Conservation (phyloP, 129 eudicot genomes). For the Flaveria linearis region DNA sequence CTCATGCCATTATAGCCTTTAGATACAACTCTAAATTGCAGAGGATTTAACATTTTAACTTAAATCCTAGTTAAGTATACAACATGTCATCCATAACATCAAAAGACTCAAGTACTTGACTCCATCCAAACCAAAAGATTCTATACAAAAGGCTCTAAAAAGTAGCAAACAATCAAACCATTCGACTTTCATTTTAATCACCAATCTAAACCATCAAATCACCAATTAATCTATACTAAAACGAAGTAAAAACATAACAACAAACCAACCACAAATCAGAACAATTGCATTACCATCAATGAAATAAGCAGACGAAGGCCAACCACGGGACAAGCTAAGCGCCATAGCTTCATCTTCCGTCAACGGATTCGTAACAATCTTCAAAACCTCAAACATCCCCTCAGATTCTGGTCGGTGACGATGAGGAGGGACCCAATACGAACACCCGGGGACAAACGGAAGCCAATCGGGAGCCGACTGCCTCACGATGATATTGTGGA, state of each 20-base stretch:
- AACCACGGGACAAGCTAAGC: constrained; percentile 37
- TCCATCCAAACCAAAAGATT: not conserved
- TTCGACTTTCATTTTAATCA: not conserved
- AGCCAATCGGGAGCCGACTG: constrained; percentile 66
- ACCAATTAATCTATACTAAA: no score
- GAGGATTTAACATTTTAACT: not conserved
- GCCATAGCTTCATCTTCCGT: constrained; percentile 40
- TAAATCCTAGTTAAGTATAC: not conserved
- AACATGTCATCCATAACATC: not conserved
- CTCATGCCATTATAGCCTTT: not conserved
- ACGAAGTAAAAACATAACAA: no score
- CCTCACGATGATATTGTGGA: constrained; percentile 32
- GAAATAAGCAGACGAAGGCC: constrained; percentile 53
- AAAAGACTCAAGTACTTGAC: not conserved
- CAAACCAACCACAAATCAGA: not conserved
- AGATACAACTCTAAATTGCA: not conserved
- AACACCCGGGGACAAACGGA: constrained; percentile 56
- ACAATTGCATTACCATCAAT: constrained; percentile 41
- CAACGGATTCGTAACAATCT: constrained; percentile 5
- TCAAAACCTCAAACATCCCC: constrained; percentile 11
- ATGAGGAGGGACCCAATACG: constrained; percentile 63
- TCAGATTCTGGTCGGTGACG: constrained; percentile 27
- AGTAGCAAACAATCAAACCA: not conserved
- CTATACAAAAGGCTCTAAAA: not conserved
- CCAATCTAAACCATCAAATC: not conserved